Evolutionary conservation across 1,139 yeast species (phyloP), one percentile per base, ranked within the genome.

Genomic region (Suhomyces choctaworum): DNA sequence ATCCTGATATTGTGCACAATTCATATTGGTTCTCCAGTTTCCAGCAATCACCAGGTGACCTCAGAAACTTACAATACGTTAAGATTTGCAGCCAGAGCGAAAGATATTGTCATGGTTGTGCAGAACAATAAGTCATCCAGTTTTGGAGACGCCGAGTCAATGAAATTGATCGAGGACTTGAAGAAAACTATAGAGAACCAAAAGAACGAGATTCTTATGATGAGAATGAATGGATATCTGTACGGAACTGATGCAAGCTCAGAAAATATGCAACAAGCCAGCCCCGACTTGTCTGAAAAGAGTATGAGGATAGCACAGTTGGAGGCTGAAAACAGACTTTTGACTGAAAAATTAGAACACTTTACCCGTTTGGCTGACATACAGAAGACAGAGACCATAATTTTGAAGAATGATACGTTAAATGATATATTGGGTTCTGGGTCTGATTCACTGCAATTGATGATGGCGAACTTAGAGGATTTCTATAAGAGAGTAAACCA

Each of bases 81-180:
- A 22, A 65, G 97, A 38, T 92, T 90, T 65, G 97, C 97, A 0
- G 88, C 96, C 1, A 70, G 97, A 41, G 97, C 97, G 1, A 90
- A 89, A 52, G 89, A 89, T 56, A 80, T 89, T 34, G 73, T 80
- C 8, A 74, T 89, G 45, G 74, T 71, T 38, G 95, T 87, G 6
- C 76, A 75, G 40, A 77, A 76, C 40, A 80, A 74, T 46, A 76
- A 71, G 41, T 44, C 56, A 16, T 37, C 51, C 16, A 39, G 42
- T 9, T 34, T 60, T 7, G 50, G 60, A 7, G 70, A 62, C 27
- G 56, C 52, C 2, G 83, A 76, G 16, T 66, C 76, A 13, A 66
- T 65, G 32, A 62, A 58, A 35, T 49, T 73, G 15, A 70, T 80
- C 15, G 76, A 69, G 36, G 76, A 71, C 30, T 60, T 78, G 39